Percentiles rank a stretch among this genome's conserved stretches.
Evolutionary conservation across 163 green algal species (phyloP).

Genomic region (Scenedesmus sp.): DNA sequence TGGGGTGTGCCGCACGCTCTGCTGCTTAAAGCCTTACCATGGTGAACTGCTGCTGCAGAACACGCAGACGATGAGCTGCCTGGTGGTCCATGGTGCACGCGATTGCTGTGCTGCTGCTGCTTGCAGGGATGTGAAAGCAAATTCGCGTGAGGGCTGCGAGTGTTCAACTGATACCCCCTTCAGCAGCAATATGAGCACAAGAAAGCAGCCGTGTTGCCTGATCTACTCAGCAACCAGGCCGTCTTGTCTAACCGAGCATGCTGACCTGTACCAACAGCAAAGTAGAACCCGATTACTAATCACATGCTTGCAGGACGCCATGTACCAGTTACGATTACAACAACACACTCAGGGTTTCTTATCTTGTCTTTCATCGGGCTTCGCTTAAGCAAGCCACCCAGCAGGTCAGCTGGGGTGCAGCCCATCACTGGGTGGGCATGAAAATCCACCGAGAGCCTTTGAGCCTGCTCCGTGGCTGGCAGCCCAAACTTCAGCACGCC

Average conservation of each 20-base stretch:
- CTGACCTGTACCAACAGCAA: slow-evolving; percentile 15
- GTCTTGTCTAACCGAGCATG: slow-evolving; percentile 5
- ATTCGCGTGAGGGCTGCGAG: background rate
- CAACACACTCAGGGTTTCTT: too few species aligned
- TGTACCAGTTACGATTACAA: too few species aligned
- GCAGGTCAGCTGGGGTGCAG: too few species aligned
- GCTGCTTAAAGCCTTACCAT: background rate
- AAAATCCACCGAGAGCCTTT: too few species aligned
- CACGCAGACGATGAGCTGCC: slow-evolving; percentile 32
- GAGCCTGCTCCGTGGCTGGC: too few species aligned
- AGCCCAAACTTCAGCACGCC: too few species aligned
- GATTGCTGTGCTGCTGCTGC: background rate
- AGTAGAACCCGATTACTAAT: background rate
- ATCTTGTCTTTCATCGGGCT: too few species aligned
- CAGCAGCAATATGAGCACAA: background rate
- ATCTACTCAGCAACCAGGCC: background rate
- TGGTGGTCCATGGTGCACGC: slow-evolving; percentile 26
- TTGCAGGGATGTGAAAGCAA: background rate
- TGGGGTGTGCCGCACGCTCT: too few species aligned
- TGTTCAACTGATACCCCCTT: background rate
- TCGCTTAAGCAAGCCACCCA: too few species aligned
- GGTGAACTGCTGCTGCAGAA: slow-evolving; percentile 30
- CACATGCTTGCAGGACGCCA: background rate
- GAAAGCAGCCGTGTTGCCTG: background rate
- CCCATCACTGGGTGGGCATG: too few species aligned